Percentiles rank a stretch among this genome's conserved stretches.
Conservation (phyloP, 805 yeast genomes). For the Metschnikowia kunwiensis region DNA sequence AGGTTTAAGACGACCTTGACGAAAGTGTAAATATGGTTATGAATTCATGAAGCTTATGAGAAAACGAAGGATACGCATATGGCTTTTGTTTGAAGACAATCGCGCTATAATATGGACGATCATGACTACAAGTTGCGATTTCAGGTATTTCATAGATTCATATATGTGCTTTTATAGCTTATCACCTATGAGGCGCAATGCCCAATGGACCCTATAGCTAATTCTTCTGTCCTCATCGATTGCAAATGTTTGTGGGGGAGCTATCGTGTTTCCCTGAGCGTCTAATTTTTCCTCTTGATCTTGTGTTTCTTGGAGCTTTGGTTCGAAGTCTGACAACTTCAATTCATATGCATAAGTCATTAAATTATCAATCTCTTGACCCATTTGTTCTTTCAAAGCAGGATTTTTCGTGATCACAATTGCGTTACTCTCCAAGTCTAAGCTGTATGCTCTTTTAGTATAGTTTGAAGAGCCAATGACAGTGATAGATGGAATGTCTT, state of each 20-base stretch:
- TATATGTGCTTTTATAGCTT: constrained; percentile 8
- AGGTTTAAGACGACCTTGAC: too few relatives aligned
- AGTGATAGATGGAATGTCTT: constrained; percentile 62
- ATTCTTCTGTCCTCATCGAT: constrained; percentile 58
- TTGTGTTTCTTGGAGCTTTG: constrained; percentile 21
- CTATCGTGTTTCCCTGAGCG: constrained; percentile 19
- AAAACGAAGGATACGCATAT: neutral
- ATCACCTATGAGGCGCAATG: constrained; percentile 39
- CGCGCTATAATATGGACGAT: too few relatives aligned
- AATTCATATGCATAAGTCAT: constrained; percentile 51
- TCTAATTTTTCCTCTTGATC: constrained; percentile 15
- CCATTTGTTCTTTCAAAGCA: constrained; percentile 54
- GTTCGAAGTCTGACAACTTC: constrained; percentile 56
- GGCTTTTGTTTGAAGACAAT: neutral
- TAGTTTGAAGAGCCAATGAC: constrained; percentile 92
- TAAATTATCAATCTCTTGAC: constrained; percentile 60
- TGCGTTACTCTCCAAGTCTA: constrained; percentile 88
- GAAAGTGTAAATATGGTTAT: too few relatives aligned
- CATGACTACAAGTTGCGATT: too few relatives aligned
- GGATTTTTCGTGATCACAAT: constrained; percentile 69
- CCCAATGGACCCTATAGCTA: constrained; percentile 59
- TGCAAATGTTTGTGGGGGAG: constrained; percentile 24
- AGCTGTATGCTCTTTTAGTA: constrained; percentile 81
- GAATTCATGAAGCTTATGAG: too few relatives aligned
- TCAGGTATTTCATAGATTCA: too few relatives aligned